Evolutionary conservation across 768 basidiomycete species (phyloP).

Genomic region (Mrakia frigida): DNA sequence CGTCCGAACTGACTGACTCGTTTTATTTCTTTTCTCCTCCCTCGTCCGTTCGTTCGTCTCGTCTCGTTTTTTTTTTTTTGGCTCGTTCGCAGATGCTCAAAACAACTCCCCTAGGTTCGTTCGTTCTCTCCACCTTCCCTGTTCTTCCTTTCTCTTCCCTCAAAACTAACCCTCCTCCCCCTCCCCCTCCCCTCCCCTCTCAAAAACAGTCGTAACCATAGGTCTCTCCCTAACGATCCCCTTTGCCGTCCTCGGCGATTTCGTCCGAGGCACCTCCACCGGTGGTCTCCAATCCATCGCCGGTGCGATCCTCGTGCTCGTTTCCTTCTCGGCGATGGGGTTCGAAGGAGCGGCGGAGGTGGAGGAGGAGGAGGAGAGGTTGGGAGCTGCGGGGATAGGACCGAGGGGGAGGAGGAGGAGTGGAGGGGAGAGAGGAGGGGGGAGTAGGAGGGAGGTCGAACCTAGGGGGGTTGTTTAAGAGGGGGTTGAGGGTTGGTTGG

Average conservation of each 20-base stretch:
- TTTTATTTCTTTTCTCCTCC: no score
- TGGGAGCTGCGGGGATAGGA: not conserved
- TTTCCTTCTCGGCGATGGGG: slow-evolving; percentile 72
- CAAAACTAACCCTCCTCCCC: not conserved
- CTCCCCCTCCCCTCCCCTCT: slow-evolving; percentile 64
- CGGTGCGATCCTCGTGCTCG: slow-evolving; percentile 71
- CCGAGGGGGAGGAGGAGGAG: slow-evolving; percentile 15
- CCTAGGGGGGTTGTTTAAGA: not conserved
- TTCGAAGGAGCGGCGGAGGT: slow-evolving; percentile 37
- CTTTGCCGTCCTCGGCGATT: slow-evolving; percentile 77
- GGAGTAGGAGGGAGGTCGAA: slow-evolving; percentile 11
- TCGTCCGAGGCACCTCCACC: slow-evolving; percentile 55
- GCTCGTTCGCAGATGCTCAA: slow-evolving; percentile 7
- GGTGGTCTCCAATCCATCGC: slow-evolving; percentile 58
- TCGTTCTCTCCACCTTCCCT: not conserved
- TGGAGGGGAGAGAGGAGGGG: not conserved
- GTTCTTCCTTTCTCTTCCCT: not conserved
- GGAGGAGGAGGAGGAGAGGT: not conserved
- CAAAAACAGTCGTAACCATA: slow-evolving; percentile 72
- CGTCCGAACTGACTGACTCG: not conserved
- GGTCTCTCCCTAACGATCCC: slow-evolving; percentile 88
- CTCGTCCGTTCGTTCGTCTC: no score
- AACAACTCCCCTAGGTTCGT: slow-evolving; percentile 18
- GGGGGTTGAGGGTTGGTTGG: not conserved
- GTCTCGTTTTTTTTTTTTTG: not conserved